Evolutionary conservation across 768 basidiomycete species (phyloP), one percentile per base, ranked within the genome.

Genomic region (Dioszegia aurantiaca): DNA sequence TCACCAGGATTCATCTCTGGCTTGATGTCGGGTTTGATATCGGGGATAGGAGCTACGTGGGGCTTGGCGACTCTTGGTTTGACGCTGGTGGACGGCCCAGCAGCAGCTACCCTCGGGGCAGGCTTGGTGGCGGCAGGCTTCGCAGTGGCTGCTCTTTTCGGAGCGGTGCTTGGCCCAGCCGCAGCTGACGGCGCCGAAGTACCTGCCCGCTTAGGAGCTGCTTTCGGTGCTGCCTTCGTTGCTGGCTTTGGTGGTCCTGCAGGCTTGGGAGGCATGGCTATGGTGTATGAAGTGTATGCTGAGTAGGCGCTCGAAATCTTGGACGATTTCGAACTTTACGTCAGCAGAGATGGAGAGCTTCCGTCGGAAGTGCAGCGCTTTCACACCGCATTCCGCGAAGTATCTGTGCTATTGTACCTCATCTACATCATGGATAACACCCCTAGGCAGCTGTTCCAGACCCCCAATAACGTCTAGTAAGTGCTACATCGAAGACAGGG

Each of bases 391-490:
- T 37, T n/a, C n/a, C n/a, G n/a, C n/a, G n/a, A n/a, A n/a, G n/a
- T n/a, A n/a, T n/a, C n/a, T n/a, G n/a, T n/a, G n/a, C n/a, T n/a
- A n/a, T n/a, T n/a, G n/a, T n/a, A n/a, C n/a, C n/a, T n/a, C n/a
- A n/a, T n/a, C n/a, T n/a, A n/a, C 48, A 59, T 8, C 36, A 76
- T 76, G 75, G 75, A 76, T 55, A 67, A 67, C 52, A 70, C 75
- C 9, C 75, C 75, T 16, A 59, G 75, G 21, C 69, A 74, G 59
- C 64, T 69, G 37, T 76, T 69, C 39, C 75, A 76, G 47, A 70
- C 71, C 16, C 58, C 69, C 11, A 76, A 68, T 55, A 76, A 76
- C 43, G 62, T 65, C 55, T 76, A 76, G 75, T 76, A 39, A 63
- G 73, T 43, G 36, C 21, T 0, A 14, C 42, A 11, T 24, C 26